phyloP scores from a whole-genome alignment of 306 rosid species.

The Lathyrus aphaca region DNA sequence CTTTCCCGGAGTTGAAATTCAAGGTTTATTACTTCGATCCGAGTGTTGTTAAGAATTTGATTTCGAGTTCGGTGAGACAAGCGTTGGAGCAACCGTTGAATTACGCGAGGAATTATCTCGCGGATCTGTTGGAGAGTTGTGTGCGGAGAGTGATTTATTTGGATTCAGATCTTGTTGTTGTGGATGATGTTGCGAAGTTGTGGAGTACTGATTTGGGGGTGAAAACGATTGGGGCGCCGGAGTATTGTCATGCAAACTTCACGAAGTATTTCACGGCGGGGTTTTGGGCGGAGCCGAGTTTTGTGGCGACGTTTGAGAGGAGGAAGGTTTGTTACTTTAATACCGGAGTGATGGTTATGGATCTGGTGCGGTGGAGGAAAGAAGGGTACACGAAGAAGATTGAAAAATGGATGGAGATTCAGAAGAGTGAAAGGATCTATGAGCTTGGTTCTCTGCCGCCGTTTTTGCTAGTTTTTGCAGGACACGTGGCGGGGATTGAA shows the following conservation, averaged over 20 bases:
- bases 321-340: conserved; percentile 74
- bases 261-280: conserved; percentile 64
- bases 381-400: conserved; percentile 53
- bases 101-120: conserved; percentile 76
- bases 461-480: conserved; percentile 70
- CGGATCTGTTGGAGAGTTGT: conserved; percentile 63
- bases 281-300: conserved; percentile 56
- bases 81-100: conserved; percentile 78
- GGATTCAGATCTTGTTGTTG: conserved; percentile 74
- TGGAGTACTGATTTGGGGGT: conserved; percentile 58
- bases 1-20: conserved; percentile 68
- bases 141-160: conserved; percentile 67
- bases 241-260: conserved; percentile 81
- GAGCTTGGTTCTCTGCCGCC: conserved; percentile 82
- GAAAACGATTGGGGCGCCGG: conserved; percentile 71
- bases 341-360: conserved; percentile 88
- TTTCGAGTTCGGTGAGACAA: conserved; percentile 76
- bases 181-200: conserved; percentile 63
- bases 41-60: conserved; percentile 53
- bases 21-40: conserved; percentile 74
- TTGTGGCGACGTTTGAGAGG: conserved; percentile 42
- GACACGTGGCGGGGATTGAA: conserved; percentile 78
- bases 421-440: conserved; percentile 69
- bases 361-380: conserved; percentile 69
- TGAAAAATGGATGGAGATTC: conserved; percentile 81